A percentile compares a stretch with the other conserved stretches of the same genome.
Conservation (phyloP, 441 rosid genomes). For the Oxalis stricta region DNA sequence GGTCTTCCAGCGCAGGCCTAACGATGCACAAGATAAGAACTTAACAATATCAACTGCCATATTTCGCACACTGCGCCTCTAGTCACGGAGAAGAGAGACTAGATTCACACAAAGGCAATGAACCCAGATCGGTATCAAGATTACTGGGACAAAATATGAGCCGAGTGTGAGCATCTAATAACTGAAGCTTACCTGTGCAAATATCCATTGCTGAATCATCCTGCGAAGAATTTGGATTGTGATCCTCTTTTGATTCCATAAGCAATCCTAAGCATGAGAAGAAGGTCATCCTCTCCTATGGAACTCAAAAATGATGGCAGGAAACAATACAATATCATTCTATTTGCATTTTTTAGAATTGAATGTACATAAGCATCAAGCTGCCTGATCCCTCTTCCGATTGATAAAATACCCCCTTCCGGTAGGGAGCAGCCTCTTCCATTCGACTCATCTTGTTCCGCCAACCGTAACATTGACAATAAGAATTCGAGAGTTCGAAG, state of each 20-base stretch:
- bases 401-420: conserved; percentile 92
- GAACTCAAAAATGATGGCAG: conserved; percentile 81
- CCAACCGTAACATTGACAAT: conserved; percentile 95
- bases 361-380: conserved; percentile 94
- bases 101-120: conserved; percentile 93
- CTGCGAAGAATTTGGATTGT: conserved; percentile 28
- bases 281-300: conserved; percentile 86
- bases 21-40: conserved; percentile 81
- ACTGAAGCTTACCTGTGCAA: conserved; percentile 73
- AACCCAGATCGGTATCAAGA: conserved; percentile 86
- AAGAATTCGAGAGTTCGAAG: conserved; percentile 86
- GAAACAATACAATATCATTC: conserved; percentile 89
- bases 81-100: conserved; percentile 73
- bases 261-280: conserved; percentile 68
- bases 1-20: conserved; percentile 85
- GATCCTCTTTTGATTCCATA: conserved; percentile 58
- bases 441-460: conserved; percentile 96
- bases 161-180: conserved; percentile 83
- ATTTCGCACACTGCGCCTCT: conserved; percentile 70
- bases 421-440: conserved; percentile 78
- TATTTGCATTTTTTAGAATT: conserved; percentile 81
- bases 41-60: conserved; percentile 82
- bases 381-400: conserved; percentile 74
- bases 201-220: conserved; percentile 84
- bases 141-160: conserved; percentile 95